Conservation (phyloP, 1,139 yeast species). For the Scheffersomyces stambukii region DNA sequence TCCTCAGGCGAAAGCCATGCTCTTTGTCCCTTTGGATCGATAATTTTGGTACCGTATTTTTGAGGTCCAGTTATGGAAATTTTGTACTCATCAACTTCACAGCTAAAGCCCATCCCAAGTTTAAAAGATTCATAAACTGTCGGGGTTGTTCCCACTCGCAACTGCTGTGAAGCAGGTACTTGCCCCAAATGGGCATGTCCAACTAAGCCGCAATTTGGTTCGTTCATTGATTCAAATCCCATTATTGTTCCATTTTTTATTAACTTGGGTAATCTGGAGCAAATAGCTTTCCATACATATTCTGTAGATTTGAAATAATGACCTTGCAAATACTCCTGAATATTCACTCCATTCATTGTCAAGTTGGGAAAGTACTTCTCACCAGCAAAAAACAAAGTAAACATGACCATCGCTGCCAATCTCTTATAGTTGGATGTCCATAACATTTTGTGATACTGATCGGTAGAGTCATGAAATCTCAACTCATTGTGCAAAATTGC, state of each 20-base stretch:
- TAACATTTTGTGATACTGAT: conserved; percentile 75
- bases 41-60: conserved; percentile 47
- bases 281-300: conserved; percentile 51
- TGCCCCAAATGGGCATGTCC: conserved; percentile 47
- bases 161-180: conserved; percentile 51
- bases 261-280: conserved; percentile 47
- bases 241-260: conserved; percentile 50
- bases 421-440: conserved; percentile 90
- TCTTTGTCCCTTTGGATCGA: conserved; percentile 63
- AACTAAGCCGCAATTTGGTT: conserved; percentile 69
- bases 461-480: conserved; percentile 22
- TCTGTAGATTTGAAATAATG: conserved; percentile 57
- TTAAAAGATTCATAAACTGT: conserved; percentile 56
- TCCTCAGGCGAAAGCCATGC: conserved; percentile 63
- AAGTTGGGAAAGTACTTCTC: conserved; percentile 66
- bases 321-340: conserved; percentile 71
- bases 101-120: conserved; percentile 70
- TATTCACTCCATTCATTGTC: conserved; percentile 62
- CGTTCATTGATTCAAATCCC: conserved; percentile 87
- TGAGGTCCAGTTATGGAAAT: conserved; percentile 73
- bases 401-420: conserved; percentile 76
- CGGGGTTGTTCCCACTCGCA: conserved; percentile 66
- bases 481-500: conserved; percentile 66
- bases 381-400: conserved; percentile 83
- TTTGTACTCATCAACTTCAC: conserved; percentile 61